Evolutionary conservation across 306 rosid species (phyloP).

Genomic region (Erythrophleum fordii): DNA sequence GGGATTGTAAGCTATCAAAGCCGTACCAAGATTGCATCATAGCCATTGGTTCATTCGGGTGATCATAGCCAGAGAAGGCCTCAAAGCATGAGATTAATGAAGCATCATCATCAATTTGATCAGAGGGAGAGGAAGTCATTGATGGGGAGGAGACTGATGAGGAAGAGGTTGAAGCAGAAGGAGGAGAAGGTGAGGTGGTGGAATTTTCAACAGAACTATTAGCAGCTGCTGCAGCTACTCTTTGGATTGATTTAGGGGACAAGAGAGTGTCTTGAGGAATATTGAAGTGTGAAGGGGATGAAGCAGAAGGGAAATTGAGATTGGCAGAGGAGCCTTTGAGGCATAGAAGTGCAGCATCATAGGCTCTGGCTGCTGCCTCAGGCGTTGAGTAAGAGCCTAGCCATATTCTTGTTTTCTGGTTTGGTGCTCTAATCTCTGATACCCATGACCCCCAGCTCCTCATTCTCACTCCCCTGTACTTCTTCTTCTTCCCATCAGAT

Average conservation of each 20-base stretch:
- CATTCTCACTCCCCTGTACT: conserved; percentile 98
- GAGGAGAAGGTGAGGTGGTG: conserved; percentile 33
- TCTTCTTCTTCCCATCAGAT: conserved; percentile 45
- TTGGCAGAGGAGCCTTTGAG: conserved; percentile 90
- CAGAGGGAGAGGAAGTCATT: conserved; percentile 47
- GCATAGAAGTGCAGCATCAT: conserved; percentile 94
- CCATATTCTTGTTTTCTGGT: conserved; percentile 97
- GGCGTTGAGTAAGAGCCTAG: conserved; percentile 91
- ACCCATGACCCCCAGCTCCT: conserved; percentile 99
- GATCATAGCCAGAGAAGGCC: conserved; percentile 32
- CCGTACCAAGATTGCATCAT: conserved; percentile 70
- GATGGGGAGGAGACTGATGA: conserved; percentile 53
- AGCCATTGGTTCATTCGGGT: conserved; percentile 44
- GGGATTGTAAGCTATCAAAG: conserved; percentile 58
- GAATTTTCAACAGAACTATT: conserved; percentile 47
- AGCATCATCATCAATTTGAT: conserved; percentile 57
- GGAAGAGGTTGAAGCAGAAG: conserved; percentile 52
- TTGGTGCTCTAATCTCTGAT: conserved; percentile 96
- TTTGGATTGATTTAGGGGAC: conserved; percentile 90
- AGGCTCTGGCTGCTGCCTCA: conserved; percentile 98
- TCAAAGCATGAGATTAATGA: conserved; percentile 46
- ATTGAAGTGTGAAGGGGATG: conserved; percentile 38
- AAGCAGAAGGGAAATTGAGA: conserved; percentile 74
- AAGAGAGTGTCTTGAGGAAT: conserved; percentile 57
- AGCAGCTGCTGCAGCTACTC: conserved; percentile 92